These are phyloP conservation scores for Leccinum fallax DNA, from an alignment of 1,284 basidiomycete species.

Conservation along the genomic window DNA sequence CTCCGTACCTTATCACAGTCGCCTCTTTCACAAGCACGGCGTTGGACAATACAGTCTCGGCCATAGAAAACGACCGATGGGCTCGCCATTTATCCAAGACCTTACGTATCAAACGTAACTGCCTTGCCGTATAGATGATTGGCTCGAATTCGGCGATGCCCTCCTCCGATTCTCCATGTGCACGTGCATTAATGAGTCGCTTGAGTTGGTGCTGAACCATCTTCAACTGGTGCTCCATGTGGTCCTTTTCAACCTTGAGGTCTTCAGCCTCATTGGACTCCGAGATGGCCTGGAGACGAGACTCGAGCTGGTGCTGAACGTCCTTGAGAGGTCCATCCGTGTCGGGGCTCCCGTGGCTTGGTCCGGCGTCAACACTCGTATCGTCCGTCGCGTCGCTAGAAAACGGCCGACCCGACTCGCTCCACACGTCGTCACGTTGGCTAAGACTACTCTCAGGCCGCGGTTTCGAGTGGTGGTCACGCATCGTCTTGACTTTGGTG, in stretches of 20 bases:
- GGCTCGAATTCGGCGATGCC: slow-evolving; percentile 70
- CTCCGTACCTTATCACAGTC: slow-evolving; percentile 83
- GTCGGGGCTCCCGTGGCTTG: slow-evolving; percentile 68
- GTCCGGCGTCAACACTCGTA: slow-evolving; percentile 74
- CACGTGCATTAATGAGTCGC: slow-evolving; percentile 77
- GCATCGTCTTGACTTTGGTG: slow-evolving; percentile 88
- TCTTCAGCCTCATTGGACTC: slow-evolving; percentile 80
- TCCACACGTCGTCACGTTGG: slow-evolving; percentile 84
- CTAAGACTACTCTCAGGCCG: slow-evolving; percentile 85
- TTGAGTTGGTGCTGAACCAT: slow-evolving; percentile 84
- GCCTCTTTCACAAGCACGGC: slow-evolving; percentile 93
- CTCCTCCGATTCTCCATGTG: slow-evolving; percentile 71
- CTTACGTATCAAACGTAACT: slow-evolving; percentile 78
- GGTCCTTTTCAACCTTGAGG: slow-evolving; percentile 84
- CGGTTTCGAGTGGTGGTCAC: slow-evolving; percentile 70
- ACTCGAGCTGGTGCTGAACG: slow-evolving; percentile 72
- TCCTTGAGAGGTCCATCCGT: slow-evolving; percentile 65
- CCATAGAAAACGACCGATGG: slow-evolving; percentile 87
- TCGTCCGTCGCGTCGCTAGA: slow-evolving; percentile 79
- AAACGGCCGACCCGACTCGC: slow-evolving; percentile 73
- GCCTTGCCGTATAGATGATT: slow-evolving; percentile 77
- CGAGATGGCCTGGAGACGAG: slow-evolving; percentile 70
- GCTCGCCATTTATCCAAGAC: slow-evolving; percentile 85
- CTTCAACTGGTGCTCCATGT: slow-evolving; percentile 86
- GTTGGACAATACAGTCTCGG: slow-evolving; percentile 83